Evolutionary conservation across 2,329 filamentous ascomycete genomes (phyloP).

Genomic region (Aspergillus persii): DNA sequence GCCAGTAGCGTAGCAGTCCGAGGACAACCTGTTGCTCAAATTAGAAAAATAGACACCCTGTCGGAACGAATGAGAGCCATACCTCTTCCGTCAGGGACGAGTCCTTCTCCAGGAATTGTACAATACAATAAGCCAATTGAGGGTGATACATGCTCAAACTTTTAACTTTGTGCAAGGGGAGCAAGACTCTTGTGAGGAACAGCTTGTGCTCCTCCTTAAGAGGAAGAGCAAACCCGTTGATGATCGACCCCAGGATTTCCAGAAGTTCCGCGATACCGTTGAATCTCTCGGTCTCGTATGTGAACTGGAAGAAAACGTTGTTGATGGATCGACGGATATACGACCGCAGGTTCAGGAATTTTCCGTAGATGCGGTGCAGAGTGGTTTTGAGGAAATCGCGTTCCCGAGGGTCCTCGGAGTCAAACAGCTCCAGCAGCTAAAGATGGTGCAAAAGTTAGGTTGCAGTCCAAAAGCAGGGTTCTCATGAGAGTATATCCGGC

Average conservation of each 20-base stretch:
- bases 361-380: conserved; percentile 95
- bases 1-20: conserved; percentile 93
- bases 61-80: conserved; percentile 27
- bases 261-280: conserved; percentile 96
- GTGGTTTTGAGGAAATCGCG: conserved; percentile 98
- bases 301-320: conserved; percentile 99
- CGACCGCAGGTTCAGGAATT: conserved; percentile 95
- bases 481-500: background rate
- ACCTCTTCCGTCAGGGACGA: conserved; percentile 95
- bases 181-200: conserved; percentile 87
- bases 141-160: conserved; percentile 99
- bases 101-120: conserved; percentile 98
- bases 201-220: conserved; percentile 99
- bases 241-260: conserved; percentile 96
- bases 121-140: conserved; percentile 96
- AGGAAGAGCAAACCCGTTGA: conserved; percentile 95
- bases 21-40: conserved; percentile 69
- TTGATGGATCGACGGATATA: conserved; percentile 99
- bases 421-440: conserved; percentile 90
- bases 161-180: conserved; percentile 97
- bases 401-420: conserved; percentile 95
- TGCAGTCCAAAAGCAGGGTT: background rate
- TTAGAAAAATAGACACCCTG: conserved; percentile 10
- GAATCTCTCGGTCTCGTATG: conserved; percentile 97
- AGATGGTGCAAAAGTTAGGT: conserved; percentile 9